Evolutionary conservation across 1,284 basidiomycete species (phyloP).

Genomic region (Leccinum insolens): DNA sequence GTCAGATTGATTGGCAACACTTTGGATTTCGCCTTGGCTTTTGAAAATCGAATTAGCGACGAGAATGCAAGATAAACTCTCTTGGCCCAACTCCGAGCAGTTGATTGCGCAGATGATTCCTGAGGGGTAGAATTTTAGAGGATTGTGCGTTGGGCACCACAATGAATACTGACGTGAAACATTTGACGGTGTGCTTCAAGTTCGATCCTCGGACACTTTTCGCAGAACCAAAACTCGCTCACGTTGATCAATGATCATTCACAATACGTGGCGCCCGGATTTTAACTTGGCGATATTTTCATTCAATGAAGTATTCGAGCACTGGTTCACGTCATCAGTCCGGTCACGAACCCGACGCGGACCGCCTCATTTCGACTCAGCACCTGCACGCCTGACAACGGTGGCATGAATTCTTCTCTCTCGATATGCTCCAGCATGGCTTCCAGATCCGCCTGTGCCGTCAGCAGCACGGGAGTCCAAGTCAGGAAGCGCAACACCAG

Average conservation of each 20-base stretch:
- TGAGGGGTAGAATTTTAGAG: slow-evolving; percentile 11
- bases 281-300: too few relatives aligned
- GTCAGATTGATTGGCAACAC: background rate
- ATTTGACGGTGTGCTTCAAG: slow-evolving; percentile 70
- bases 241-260: too few relatives aligned
- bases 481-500: slow-evolving; percentile 90
- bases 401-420: slow-evolving; percentile 80
- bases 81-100: slow-evolving; percentile 16
- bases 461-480: slow-evolving; percentile 64
- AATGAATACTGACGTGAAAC: slow-evolving; percentile 56
- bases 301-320: too few relatives aligned
- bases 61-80: slow-evolving; percentile 15
- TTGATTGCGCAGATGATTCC: slow-evolving; percentile 21
- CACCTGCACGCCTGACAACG: slow-evolving; percentile 87
- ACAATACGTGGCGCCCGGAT: too few relatives aligned
- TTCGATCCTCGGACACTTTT: slow-evolving; percentile 38
- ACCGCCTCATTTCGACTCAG: slow-evolving; percentile 86
- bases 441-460: slow-evolving; percentile 65
- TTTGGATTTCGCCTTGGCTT: background rate
- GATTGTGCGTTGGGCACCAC: background rate
- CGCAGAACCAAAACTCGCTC: too few relatives aligned
- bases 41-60: slow-evolving; percentile 4
- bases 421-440: slow-evolving; percentile 79
- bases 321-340: too few relatives aligned
- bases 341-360: slow-evolving; percentile 68